A percentile compares a stretch with the other conserved stretches of the same genome.
Conservation (phyloP, 176 grass and related monocot genomes). For the Eragrostis nindensis region DNA sequence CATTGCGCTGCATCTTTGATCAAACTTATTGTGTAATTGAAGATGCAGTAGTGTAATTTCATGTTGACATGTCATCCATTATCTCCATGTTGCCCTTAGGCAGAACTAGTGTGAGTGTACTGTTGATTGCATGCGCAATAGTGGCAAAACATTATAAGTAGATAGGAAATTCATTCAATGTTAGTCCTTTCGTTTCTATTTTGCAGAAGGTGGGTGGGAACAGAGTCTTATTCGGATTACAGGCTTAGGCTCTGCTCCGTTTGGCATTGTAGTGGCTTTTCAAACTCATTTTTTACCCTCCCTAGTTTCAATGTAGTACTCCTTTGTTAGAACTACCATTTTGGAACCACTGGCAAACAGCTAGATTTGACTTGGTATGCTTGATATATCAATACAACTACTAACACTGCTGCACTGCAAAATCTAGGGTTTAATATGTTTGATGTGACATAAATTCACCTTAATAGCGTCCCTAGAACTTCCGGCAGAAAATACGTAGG, state of each 20-base stretch:
- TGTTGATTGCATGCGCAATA: neutral
- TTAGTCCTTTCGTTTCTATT: neutral
- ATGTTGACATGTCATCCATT: conserved; percentile 14
- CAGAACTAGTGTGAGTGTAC: neutral
- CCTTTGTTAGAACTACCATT: neutral
- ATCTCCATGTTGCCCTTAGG: conserved; percentile 12
- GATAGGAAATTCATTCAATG: neutral
- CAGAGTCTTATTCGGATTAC: too few species aligned
- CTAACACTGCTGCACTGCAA: neutral
- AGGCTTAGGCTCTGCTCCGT: too few species aligned
- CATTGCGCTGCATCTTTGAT: neutral
- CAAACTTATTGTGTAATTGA: conserved; percentile 5
- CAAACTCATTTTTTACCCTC: too few species aligned
- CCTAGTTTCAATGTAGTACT: neutral
- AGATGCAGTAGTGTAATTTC: neutral
- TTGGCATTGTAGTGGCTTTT: too few species aligned
- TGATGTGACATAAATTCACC: neutral
- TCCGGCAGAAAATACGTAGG: neutral
- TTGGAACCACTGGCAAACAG: neutral
- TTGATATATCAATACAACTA: neutral
- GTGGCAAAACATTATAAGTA: conserved; percentile 14
- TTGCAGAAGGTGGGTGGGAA: neutral
- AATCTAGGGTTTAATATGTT: conserved; percentile 16
- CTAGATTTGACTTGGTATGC: neutral
- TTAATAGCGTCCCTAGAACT: neutral